A percentile compares a stretch with the other conserved stretches of the same genome.
Conservation (phyloP, 2,329 filamentous ascomycete genomes). For the Pseudogymnoascus sp. region DNA sequence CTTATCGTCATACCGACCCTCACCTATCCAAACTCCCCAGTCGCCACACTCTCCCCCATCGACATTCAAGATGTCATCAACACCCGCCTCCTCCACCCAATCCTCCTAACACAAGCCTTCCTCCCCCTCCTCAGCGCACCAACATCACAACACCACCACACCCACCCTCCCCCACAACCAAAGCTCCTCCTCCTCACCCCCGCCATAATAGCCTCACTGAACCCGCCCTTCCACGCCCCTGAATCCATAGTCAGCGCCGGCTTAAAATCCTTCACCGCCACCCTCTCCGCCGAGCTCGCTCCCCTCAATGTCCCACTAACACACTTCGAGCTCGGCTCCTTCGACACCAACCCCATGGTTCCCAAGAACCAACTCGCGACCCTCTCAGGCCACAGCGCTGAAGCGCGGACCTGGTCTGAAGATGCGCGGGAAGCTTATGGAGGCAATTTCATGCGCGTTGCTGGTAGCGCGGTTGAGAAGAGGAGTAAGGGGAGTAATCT, state of each 20-base stretch:
- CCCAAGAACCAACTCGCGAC: slow-evolving; percentile 32
- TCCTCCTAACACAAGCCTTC: slow-evolving; percentile 82
- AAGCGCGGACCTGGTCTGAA: slow-evolving; percentile 57
- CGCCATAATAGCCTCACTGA: slow-evolving; percentile 70
- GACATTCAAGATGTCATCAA: slow-evolving; percentile 87
- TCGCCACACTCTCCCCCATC: slow-evolving; percentile 76
- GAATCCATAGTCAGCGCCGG: slow-evolving; percentile 82
- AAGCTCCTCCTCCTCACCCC: slow-evolving; percentile 73
- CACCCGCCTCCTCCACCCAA: slow-evolving; percentile 81
- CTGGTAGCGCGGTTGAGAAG: slow-evolving; percentile 36
- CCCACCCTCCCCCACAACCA: slow-evolving; percentile 33
- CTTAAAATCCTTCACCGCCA: slow-evolving; percentile 76
- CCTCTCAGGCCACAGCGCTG: slow-evolving; percentile 39
- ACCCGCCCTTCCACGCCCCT: slow-evolving; percentile 72
- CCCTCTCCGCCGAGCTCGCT: slow-evolving; percentile 69
- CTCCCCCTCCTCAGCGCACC: slow-evolving; percentile 64
- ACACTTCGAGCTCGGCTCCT: slow-evolving; percentile 83
- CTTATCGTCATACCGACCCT: slow-evolving; percentile 77
- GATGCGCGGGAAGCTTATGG: slow-evolving; percentile 53
- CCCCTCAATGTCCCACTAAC: slow-evolving; percentile 71
- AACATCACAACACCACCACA: slow-evolving; percentile 32
- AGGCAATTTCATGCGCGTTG: slow-evolving; percentile 51
- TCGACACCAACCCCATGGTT: slow-evolving; percentile 61
- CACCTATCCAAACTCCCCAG: slow-evolving; percentile 72
- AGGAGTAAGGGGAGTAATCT: slow-evolving; percentile 49